A percentile compares a stretch with the other conserved stretches of the same genome.
phyloP scores from a whole-genome alignment of 495 filamentous ascomycete genomes.

The Evernia prunastri region DNA sequence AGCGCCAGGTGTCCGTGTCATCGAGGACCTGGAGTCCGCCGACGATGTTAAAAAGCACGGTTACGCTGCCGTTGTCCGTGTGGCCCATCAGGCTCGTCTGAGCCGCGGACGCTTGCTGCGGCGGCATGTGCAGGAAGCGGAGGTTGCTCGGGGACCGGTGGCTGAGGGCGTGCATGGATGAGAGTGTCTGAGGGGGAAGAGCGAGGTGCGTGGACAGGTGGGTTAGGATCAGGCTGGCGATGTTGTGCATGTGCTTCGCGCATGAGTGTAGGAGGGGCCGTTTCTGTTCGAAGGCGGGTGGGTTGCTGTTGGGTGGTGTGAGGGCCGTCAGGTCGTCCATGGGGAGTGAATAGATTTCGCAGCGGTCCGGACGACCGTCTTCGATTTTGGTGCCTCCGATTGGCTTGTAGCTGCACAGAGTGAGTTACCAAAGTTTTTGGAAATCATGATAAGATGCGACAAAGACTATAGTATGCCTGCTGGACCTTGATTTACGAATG shows the following conservation, averaged over 20 bases:
- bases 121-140: slow-evolving; percentile 47
- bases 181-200: slow-evolving; percentile 43
- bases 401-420: slow-evolving; percentile 3
- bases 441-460: neutral
- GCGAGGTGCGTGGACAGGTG: slow-evolving; percentile 46
- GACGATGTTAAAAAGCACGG: slow-evolving; percentile 30
- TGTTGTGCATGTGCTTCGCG: slow-evolving; percentile 36
- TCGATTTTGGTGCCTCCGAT: slow-evolving; percentile 14
- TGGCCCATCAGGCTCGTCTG: slow-evolving; percentile 13
- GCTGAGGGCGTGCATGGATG: slow-evolving; percentile 43
- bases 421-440: neutral
- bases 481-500: neutral
- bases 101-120: slow-evolving; percentile 7
- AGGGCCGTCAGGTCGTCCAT: slow-evolving; percentile 7
- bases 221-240: slow-evolving; percentile 43
- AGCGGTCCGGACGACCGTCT: slow-evolving; percentile 13
- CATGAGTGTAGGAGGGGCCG: neutral
- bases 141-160: slow-evolving; percentile 51
- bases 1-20: slow-evolving; percentile 28
- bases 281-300: neutral
- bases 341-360: slow-evolving; percentile 1
- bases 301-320: neutral
- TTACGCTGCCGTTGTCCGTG: slow-evolving; percentile 26
- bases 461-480: neutral
- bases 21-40: slow-evolving; percentile 27